A percentile compares a stretch with the other conserved stretches of the same genome.
Conservation (phyloP, 2,329 filamentous ascomycete genomes). For the Monosporascus ibericus region DNA sequence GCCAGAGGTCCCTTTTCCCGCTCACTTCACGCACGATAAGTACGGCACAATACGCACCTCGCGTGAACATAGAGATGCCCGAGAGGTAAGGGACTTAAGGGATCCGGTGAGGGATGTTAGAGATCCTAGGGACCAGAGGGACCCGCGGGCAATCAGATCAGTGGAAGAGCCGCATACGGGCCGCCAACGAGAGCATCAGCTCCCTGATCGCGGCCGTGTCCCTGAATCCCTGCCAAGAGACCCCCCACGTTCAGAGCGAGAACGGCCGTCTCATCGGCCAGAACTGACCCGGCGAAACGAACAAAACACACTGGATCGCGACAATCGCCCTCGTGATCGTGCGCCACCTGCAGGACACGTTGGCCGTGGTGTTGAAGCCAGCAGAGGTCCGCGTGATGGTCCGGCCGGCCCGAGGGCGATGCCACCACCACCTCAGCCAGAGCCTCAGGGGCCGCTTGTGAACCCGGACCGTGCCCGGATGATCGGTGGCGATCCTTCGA, state of each 20-base stretch:
- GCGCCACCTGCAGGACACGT: conserved; percentile 13
- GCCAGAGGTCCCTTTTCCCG: conserved; percentile 51
- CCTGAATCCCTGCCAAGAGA: conserved; percentile 32
- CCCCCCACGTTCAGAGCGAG: conserved; percentile 31
- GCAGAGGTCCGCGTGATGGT: conserved; percentile 19
- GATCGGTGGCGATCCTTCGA: conserved; percentile 30
- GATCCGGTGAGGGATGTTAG: conserved; percentile 19
- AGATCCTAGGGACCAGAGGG: conserved; percentile 31
- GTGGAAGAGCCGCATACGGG: conserved; percentile 35
- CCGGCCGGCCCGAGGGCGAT: conserved; percentile 23
- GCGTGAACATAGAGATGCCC: conserved; percentile 22
- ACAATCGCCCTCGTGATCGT: conserved; percentile 28
- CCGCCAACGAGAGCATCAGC: conserved; percentile 35
- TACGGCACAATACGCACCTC: conserved; percentile 33
- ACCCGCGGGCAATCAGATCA: conserved; percentile 28
- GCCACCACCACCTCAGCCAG: conserved; percentile 20
- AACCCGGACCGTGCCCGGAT: conserved; percentile 51
- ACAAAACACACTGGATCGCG: conserved; percentile 33
- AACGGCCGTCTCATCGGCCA: conserved; percentile 26
- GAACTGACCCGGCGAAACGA: conserved; percentile 22
- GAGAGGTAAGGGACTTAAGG: conserved; percentile 21
- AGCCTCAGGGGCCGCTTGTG: conserved; percentile 39
- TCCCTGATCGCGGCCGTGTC: conserved; percentile 33
- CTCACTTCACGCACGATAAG: conserved; percentile 40
- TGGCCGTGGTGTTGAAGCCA: conserved; percentile 20